A percentile compares a stretch with the other conserved stretches of the same genome.
Conservation (phyloP, 2,329 filamentous ascomycete genomes). For the Hymenoscyphus infarciens region DNA sequence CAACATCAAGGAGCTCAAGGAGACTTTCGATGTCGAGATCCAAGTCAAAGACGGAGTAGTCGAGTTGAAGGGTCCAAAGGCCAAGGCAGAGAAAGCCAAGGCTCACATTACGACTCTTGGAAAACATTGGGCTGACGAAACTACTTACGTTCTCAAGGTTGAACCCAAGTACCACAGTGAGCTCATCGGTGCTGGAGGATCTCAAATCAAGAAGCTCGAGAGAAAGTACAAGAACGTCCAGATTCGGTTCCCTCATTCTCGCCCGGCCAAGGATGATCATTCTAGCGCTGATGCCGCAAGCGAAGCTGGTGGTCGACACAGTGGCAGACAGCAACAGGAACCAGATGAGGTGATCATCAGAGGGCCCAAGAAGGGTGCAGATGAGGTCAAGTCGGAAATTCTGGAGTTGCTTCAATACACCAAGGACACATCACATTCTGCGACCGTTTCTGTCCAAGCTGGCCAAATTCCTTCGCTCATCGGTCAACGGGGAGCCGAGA, state of each 20-base stretch:
- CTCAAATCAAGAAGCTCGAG: slow-evolving; percentile 87
- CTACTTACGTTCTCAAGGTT: slow-evolving; percentile 81
- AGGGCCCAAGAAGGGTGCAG: slow-evolving; percentile 88
- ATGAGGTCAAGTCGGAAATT: slow-evolving; percentile 88
- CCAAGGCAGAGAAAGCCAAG: slow-evolving; percentile 86
- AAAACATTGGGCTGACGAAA: slow-evolving; percentile 86
- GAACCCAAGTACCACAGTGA: slow-evolving; percentile 92
- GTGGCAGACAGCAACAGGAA: slow-evolving; percentile 67
- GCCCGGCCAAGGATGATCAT: slow-evolving; percentile 66
- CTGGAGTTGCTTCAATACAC: slow-evolving; percentile 84
- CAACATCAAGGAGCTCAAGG: slow-evolving; percentile 62
- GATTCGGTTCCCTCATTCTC: slow-evolving; percentile 84
- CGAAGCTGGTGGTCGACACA: slow-evolving; percentile 55
- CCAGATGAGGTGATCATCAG: slow-evolving; percentile 87
- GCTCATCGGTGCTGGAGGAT: slow-evolving; percentile 83
- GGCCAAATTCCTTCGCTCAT: slow-evolving; percentile 93
- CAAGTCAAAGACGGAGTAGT: slow-evolving; percentile 93
- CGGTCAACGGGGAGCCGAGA: slow-evolving; percentile 81
- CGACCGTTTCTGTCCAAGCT: slow-evolving; percentile 79
- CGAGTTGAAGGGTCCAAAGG: slow-evolving; percentile 91
- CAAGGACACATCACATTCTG: slow-evolving; percentile 79
- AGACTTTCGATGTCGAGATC: slow-evolving; percentile 69
- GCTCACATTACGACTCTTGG: slow-evolving; percentile 74
- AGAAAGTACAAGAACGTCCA: slow-evolving; percentile 87
- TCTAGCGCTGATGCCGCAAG: slow-evolving; percentile 65